phyloP scores from a whole-genome alignment of 306 rosid genomes.

The Canavalia gladiata region DNA sequence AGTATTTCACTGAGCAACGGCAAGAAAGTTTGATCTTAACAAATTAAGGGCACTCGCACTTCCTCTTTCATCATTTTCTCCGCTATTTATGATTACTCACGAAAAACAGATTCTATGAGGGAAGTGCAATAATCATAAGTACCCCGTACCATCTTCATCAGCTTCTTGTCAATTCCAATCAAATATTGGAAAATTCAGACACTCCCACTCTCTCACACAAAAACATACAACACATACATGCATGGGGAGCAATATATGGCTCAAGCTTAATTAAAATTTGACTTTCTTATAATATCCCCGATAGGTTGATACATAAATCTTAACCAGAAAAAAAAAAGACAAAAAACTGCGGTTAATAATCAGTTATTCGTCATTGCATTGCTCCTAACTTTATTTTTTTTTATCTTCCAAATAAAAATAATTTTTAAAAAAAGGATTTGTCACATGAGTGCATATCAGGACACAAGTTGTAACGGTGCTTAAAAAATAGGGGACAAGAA shows the following conservation, averaged over 20 bases:
- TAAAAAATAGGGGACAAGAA: background rate
- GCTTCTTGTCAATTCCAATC: conserved; percentile 12
- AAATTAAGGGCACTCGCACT: background rate
- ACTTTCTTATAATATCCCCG: background rate
- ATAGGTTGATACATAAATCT: background rate
- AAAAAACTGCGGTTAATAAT: background rate
- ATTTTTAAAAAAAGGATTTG: background rate
- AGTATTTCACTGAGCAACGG: background rate
- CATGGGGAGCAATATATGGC: background rate
- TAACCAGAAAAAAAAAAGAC: background rate
- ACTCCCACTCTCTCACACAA: background rate
- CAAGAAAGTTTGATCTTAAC: background rate
- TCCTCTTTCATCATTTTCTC: conserved; percentile 19
- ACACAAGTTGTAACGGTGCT: background rate
- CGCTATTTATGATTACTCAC: background rate
- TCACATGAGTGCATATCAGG: background rate
- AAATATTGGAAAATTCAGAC: background rate
- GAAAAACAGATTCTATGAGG: background rate
- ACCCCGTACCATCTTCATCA: background rate
- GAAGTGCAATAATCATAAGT: conserved; percentile 6
- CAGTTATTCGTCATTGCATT: background rate
- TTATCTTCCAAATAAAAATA: background rate
- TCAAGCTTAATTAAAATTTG: background rate
- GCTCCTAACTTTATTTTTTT: background rate
- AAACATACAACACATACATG: background rate